Percentiles rank a stretch among this genome's conserved stretches.
Evolutionary conservation across 805 yeast genomes (phyloP).

Genomic region (Suhomyces tanzawaensis): DNA sequence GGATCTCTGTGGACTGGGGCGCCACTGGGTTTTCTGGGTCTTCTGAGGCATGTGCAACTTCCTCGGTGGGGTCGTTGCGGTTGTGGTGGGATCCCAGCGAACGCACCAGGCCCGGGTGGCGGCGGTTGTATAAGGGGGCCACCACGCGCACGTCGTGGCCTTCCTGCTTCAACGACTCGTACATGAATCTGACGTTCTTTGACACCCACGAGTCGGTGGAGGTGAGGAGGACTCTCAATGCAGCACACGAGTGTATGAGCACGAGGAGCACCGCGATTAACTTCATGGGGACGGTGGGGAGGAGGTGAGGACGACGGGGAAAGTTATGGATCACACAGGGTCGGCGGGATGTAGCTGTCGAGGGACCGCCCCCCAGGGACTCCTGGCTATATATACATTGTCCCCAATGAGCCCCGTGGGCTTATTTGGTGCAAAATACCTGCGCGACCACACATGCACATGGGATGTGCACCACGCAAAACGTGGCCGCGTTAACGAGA

Average conservation of each 20-base stretch:
- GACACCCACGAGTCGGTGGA: conserved; percentile 39
- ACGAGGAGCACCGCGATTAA: conserved; percentile 2
- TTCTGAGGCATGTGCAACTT: not conserved
- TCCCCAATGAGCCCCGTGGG: not conserved
- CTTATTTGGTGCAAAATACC: not conserved
- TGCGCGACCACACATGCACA: too few relatives aligned
- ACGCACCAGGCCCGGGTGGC: too few relatives aligned
- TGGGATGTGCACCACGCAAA: not conserved
- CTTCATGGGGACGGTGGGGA: not conserved
- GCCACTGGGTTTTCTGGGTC: not conserved
- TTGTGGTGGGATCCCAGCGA: too few relatives aligned
- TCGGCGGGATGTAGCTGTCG: not conserved
- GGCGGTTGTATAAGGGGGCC: conserved; percentile 27
- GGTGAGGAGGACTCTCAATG: conserved; percentile 22
- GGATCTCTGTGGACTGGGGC: conserved; percentile 3
- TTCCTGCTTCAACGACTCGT: conserved; percentile 21
- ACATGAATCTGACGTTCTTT: conserved; percentile 29
- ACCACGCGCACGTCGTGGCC: conserved; percentile 33
- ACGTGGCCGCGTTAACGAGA: conserved; percentile 1
- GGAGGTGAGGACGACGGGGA: not conserved
- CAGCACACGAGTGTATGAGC: conserved; percentile 1
- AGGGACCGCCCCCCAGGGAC: too few relatives aligned
- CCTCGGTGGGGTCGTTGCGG: not conserved
- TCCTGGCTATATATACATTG: not conserved
- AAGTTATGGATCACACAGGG: not conserved